phyloP scores from a whole-genome alignment of 192 early-diverging fungal species.

The Podila horticola region DNA sequence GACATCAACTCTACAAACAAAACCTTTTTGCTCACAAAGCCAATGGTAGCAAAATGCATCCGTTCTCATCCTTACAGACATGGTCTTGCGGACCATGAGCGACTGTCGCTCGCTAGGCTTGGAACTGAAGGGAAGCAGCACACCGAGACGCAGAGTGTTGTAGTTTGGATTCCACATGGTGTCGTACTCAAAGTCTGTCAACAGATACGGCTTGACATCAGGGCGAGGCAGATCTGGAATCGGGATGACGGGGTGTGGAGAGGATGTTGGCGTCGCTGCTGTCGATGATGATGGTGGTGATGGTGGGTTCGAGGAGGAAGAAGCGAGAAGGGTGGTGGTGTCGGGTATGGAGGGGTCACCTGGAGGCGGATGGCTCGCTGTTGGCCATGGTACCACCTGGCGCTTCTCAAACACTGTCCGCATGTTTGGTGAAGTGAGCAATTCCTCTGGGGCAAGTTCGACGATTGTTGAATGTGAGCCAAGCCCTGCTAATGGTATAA shows the following conservation, averaged over 20 bases:
- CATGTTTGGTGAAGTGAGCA: too few relatives aligned
- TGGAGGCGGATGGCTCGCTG: too few relatives aligned
- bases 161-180: slow-evolving; percentile 30
- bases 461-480: too few relatives aligned
- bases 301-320: too few relatives aligned
- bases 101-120: background rate
- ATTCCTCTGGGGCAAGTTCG: too few relatives aligned
- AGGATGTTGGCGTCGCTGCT: background rate
- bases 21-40: background rate
- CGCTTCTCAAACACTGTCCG: too few relatives aligned
- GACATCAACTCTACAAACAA: background rate
- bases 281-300: too few relatives aligned
- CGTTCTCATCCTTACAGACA: slow-evolving; percentile 7
- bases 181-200: slow-evolving; percentile 36
- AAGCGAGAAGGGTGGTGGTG: too few relatives aligned
- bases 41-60: background rate
- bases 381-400: too few relatives aligned
- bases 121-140: slow-evolving; percentile 5
- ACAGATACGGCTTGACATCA: slow-evolving; percentile 4
- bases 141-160: slow-evolving; percentile 12
- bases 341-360: too few relatives aligned
- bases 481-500: too few relatives aligned
- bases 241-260: background rate
- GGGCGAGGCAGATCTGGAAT: background rate
- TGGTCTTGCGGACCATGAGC: slow-evolving; percentile 5